Evolutionary conservation across 352 stramenopile species (phyloP).

Genomic region (Elongisporangium senticosum): DNA sequence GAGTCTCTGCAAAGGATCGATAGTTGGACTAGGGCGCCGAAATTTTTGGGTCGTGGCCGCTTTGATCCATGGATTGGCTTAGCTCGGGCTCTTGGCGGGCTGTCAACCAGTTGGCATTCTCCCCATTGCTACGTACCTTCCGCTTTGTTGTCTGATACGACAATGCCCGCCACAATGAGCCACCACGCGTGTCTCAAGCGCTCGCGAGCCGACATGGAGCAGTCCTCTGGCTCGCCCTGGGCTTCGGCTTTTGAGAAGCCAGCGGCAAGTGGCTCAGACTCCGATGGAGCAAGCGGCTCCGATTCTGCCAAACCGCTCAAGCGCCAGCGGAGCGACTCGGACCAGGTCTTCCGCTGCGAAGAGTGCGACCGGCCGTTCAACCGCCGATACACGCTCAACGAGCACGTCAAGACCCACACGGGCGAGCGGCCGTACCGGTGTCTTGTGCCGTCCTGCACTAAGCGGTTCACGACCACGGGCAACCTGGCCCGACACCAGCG

Average conservation of each 20-base stretch:
- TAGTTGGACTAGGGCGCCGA: not conserved
- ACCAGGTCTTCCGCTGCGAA: not conserved
- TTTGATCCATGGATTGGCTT: not conserved
- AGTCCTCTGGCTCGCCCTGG: not conserved
- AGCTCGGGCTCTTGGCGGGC: not conserved
- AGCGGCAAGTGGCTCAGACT: not conserved
- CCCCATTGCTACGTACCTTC: no score
- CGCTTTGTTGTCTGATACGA: not conserved
- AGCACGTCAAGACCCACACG: slow-evolving; percentile 77
- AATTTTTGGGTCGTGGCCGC: not conserved
- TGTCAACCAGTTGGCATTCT: not conserved
- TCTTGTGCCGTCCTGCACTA: slow-evolving; percentile 26
- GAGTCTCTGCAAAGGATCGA: not conserved
- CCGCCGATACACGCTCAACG: slow-evolving; percentile 63
- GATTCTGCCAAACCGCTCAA: not conserved
- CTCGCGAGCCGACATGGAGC: not conserved
- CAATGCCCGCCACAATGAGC: not conserved
- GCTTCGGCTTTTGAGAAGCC: not conserved
- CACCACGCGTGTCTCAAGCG: not conserved
- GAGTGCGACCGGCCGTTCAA: slow-evolving; percentile 47
- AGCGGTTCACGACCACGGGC: slow-evolving; percentile 45
- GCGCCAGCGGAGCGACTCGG: not conserved
- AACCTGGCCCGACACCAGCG: slow-evolving; percentile 45
- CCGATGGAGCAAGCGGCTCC: not conserved
- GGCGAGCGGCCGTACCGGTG: slow-evolving; percentile 41